Percentiles rank a stretch among this genome's conserved stretches.
These are phyloP conservation scores for Globisporangium iwayamae DNA, from an alignment of 352 stramenopile genomes.

Conservation along the genomic window DNA sequence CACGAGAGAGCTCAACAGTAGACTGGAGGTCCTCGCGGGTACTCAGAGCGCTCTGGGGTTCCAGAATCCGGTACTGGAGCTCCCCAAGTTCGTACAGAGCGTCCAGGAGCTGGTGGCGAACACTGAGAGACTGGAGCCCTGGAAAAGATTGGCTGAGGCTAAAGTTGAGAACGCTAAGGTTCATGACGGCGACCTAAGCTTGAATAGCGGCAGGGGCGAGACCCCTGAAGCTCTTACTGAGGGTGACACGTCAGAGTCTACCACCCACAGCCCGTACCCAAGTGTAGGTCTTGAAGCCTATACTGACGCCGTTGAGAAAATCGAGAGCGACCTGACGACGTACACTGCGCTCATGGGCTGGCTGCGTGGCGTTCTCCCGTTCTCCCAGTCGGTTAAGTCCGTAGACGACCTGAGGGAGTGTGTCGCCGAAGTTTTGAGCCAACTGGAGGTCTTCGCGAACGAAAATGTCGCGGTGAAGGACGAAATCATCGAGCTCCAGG, in stretches of 20 bases:
- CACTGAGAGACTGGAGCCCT: conserved; percentile 18
- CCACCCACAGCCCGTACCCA: not conserved
- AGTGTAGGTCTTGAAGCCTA: conserved; percentile 13
- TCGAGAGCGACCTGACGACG: conserved; percentile 24
- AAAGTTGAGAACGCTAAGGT: not conserved
- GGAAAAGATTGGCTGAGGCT: conserved; percentile 3
- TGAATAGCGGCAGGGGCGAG: not conserved
- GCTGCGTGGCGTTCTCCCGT: conserved; percentile 29
- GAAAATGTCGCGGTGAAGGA: conserved; percentile 18
- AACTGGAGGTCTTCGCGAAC: conserved; percentile 26
- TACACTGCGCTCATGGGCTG: conserved; percentile 25
- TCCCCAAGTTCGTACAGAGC: conserved; percentile 26
- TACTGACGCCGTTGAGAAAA: conserved; percentile 22
- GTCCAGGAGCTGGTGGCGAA: conserved; percentile 11
- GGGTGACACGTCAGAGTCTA: not conserved
- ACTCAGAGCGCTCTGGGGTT: conserved; percentile 28
- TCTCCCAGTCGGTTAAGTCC: conserved; percentile 24
- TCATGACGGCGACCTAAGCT: not conserved
- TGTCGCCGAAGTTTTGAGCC: conserved; percentile 21
- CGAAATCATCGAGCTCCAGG: conserved; percentile 8
- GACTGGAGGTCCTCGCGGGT: conserved; percentile 28
- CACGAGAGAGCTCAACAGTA: conserved; percentile 31
- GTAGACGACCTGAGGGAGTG: conserved; percentile 27
- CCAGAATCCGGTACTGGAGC: conserved; percentile 24
- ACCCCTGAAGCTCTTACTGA: too few relatives aligned